Evolutionary conservation across 1,139 yeast genomes (phyloP).

Genomic region (Blastobotrys capitulatus): DNA sequence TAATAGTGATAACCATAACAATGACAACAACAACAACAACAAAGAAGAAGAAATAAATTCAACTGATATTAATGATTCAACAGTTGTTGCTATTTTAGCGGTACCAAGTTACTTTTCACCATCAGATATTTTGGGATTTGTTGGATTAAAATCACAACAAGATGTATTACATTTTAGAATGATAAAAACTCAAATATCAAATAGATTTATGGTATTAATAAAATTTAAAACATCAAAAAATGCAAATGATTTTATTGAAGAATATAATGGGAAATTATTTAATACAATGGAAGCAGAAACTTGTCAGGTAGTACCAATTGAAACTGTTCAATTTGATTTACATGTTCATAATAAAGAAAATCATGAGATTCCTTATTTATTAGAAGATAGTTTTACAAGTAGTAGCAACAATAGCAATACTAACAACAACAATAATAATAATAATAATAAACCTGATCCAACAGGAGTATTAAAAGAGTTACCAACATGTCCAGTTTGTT

Average conservation of each 20-base stretch:
- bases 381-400: conserved; percentile 66
- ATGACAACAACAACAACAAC: too few relatives aligned
- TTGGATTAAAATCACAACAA: conserved; percentile 57
- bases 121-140: conserved; percentile 73
- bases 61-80: conserved; percentile 16
- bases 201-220: conserved; percentile 69
- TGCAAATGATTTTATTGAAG: conserved; percentile 60
- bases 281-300: conserved; percentile 86
- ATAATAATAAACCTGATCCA: conserved; percentile 25
- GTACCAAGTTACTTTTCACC: conserved; percentile 87
- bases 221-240: conserved; percentile 55
- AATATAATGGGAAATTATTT: conserved; percentile 69
- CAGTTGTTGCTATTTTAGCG: conserved; percentile 67
- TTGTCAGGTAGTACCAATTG: conserved; percentile 68
- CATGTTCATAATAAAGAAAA: conserved; percentile 22
- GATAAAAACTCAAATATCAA: conserved; percentile 59
- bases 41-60: conserved; percentile 9
- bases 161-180: conserved; percentile 68
- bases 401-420: too few relatives aligned
- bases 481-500: conserved; percentile 92
- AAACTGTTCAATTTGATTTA: conserved; percentile 38
- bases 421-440: conserved; percentile 6
- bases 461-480: conserved; percentile 48
- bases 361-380: conserved; percentile 51
- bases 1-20: conserved; percentile 11